Evolutionary conservation across 257 asterid genomes (phyloP).

Genomic region (Solanum sitiens): DNA sequence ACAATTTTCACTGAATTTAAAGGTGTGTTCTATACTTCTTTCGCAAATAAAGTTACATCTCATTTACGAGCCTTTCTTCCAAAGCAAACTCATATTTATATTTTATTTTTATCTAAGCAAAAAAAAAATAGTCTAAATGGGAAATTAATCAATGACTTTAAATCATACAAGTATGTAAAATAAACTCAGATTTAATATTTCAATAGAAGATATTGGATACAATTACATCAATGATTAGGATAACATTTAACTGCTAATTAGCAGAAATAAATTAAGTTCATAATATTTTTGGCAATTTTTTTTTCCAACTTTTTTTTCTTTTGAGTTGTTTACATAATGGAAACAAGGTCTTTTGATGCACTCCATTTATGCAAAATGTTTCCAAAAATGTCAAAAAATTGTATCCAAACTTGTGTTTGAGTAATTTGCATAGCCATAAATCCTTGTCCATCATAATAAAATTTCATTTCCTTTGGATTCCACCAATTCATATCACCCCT

Average conservation of each 20-base stretch:
- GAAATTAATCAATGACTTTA: not conserved
- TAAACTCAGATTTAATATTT: not conserved
- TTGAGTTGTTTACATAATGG: not conserved
- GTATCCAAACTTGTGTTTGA: slow-evolving; percentile 14
- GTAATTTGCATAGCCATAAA: slow-evolving; percentile 50
- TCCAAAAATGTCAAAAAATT: slow-evolving; percentile 32
- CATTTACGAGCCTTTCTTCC: not conserved
- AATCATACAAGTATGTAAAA: not conserved
- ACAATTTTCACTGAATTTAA: fast-evolving
- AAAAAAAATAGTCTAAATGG: not conserved
- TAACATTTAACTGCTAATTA: not conserved
- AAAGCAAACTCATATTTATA: not conserved
- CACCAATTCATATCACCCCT: slow-evolving; percentile 21
- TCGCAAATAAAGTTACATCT: no score
- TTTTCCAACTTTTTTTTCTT: not conserved
- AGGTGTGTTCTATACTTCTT: fast-evolving
- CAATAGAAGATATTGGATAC: not conserved
- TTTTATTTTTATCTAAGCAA: not conserved
- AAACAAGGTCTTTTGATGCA: not conserved
- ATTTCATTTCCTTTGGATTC: slow-evolving; percentile 16
- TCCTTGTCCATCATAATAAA: slow-evolving; percentile 74
- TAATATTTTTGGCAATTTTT: not conserved
- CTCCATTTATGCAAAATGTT: slow-evolving; percentile 20
- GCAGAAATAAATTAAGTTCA: not conserved
- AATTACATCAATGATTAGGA: not conserved